These are phyloP conservation scores for Uromyces viciae-fabae DNA, from an alignment of 1,284 basidiomycete species.

Conservation along the genomic window DNA sequence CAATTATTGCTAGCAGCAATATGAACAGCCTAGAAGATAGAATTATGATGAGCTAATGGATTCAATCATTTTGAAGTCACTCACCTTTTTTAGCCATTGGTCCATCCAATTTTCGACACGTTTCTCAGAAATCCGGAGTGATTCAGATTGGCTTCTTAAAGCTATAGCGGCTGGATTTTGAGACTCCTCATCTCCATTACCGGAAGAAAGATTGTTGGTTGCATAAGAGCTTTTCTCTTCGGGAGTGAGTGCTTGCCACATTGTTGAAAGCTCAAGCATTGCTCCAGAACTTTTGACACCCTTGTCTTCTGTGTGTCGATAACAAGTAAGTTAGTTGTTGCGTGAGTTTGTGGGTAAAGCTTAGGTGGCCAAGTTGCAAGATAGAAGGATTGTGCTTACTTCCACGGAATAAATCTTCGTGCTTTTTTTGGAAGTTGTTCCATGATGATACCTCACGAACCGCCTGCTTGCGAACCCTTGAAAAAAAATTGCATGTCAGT, in stretches of 20 bases:
- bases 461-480: background rate
- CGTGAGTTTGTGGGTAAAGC: background rate
- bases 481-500: background rate
- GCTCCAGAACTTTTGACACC: background rate
- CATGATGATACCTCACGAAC: background rate
- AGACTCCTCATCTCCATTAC: too few relatives aligned
- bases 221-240: background rate
- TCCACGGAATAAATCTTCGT: background rate
- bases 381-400: background rate
- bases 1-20: slow-evolving; percentile 6
- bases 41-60: background rate
- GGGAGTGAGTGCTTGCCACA: background rate
- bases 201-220: background rate
- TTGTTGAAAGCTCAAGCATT: background rate
- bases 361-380: background rate
- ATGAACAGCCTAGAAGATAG: background rate
- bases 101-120: slow-evolving; percentile 11
- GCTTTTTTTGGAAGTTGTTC: background rate
- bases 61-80: background rate
- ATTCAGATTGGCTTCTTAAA: background rate
- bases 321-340: background rate
- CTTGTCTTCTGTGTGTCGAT: background rate
- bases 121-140: background rate
- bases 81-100: background rate
- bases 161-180: background rate